phyloP scores from a whole-genome alignment of 2,329 filamentous ascomycete species.

The Colletotrichum salicis region DNA sequence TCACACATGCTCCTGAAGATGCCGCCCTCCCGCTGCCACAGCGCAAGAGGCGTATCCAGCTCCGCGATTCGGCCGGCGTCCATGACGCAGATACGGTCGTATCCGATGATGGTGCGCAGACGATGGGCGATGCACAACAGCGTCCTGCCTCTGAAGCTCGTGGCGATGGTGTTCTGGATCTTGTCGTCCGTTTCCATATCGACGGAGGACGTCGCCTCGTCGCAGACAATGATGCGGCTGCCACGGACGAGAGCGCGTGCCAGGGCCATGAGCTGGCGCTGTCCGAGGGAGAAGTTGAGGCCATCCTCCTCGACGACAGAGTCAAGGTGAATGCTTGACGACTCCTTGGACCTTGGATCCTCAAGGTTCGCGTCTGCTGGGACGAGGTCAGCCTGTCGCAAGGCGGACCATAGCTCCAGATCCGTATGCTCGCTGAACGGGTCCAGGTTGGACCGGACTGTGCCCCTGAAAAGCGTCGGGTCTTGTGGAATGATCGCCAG shows the following conservation, averaged over 20 bases:
- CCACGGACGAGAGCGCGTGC: constrained; percentile 89
- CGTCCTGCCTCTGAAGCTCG: constrained; percentile 86
- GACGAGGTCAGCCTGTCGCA: constrained; percentile 81
- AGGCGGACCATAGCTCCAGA: constrained; percentile 79
- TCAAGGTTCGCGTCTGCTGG: constrained; percentile 49
- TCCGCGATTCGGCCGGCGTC: constrained; percentile 89
- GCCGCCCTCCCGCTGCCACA: constrained; percentile 76
- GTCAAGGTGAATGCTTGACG: constrained; percentile 82
- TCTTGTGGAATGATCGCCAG: constrained; percentile 88
- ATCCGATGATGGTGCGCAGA: constrained; percentile 89
- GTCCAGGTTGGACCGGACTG: constrained; percentile 82
- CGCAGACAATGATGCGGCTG: constrained; percentile 93
- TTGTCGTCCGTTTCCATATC: constrained; percentile 98
- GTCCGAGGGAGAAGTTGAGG: constrained; percentile 93
- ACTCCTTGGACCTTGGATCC: constrained; percentile 43
- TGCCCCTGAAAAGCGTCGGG: constrained; percentile 84
- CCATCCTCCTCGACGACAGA: constrained; percentile 91
- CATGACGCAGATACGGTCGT: constrained; percentile 98
- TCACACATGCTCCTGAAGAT: constrained; percentile 95
- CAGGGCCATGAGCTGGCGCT: constrained; percentile 94
- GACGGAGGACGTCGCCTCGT: constrained; percentile 92
- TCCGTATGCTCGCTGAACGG: constrained; percentile 84
- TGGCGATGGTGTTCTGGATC: constrained; percentile 89
- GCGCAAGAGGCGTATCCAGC: constrained; percentile 77
- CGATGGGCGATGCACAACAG: constrained; percentile 93